Base-by-base conservation (phyloP, 768 basidiomycete species). In the Tulasnella sp. region DNA sequence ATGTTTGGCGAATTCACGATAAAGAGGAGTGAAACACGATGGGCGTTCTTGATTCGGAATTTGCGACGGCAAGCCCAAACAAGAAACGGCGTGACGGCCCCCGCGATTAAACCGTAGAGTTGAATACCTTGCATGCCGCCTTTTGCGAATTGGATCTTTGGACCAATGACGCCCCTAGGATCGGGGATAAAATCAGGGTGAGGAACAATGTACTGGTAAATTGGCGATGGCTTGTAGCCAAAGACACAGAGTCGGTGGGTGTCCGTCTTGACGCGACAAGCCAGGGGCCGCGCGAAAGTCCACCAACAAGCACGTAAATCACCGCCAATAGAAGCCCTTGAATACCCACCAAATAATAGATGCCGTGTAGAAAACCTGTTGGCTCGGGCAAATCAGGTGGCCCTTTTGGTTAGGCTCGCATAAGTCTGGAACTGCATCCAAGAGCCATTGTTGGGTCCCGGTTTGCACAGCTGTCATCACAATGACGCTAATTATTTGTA, bases 121-220 rank as follows among this genome's bases (percentile, higher is more conserved):
- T 87, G 84, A 0, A 85, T 83, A 71, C 86, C 82, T 81, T 88
- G 88, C 10, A 86, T 40, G 0, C 85, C 48, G 0, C 85, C 85
- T 16, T 80, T 58, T 0, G 85, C 84, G 82, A 88, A 89, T 36
- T 86, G 84, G 0, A 87, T 83, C 19, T 79, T 79, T 0, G 88
- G 88, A 24, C 88, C 88, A 74, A 89, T 85, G 14, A 88, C 81
- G 34, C 88, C 88, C 87, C 87, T 86, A 48, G 5, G 52, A 3
- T n/a, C 10, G 24, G 24, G 18, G 3, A 21, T 75, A 1, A 75
- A 31, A n/a, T n/a, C n/a, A 75, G 34, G 1, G 44, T 40, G 34
- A 34, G 9, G 42, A 16, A 44, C 8, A 44, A 14, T 14, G 14
- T 31, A 5, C 34, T 72, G 4, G 2, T 12, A 21, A 48, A 31